Percentiles rank a stretch among this genome's conserved stretches.
These are phyloP conservation scores for Penicillium mononematosum DNA, from an alignment of 495 filamentous ascomycete species.

Conservation along the genomic window DNA sequence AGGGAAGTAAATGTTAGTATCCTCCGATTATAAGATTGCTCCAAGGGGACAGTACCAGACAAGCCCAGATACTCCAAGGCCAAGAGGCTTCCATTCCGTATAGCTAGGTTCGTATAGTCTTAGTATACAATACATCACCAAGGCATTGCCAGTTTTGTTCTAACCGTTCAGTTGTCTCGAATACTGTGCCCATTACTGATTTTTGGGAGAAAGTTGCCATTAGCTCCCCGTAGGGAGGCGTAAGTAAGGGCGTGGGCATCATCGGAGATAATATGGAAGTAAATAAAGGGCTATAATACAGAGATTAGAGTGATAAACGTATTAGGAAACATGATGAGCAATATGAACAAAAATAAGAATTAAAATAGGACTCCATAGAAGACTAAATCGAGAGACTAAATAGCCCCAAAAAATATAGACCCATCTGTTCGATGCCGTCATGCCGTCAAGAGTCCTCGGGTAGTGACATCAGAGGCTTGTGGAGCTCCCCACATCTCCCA, in stretches of 20 bases:
- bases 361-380: no score
- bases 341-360: no score
- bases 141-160: slow-evolving; percentile 14
- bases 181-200: slow-evolving; percentile 95
- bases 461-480: slow-evolving; percentile 12
- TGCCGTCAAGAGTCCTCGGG: no score
- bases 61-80: slow-evolving; percentile 96
- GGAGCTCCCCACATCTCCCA: not conserved
- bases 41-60: slow-evolving; percentile 70
- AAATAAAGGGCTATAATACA: slow-evolving; percentile 7
- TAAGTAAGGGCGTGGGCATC: not conserved
- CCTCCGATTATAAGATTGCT: not conserved
- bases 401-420: not conserved
- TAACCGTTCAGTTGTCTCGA: slow-evolving; percentile 98
- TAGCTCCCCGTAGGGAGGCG: slow-evolving; percentile 15
- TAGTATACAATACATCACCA: slow-evolving; percentile 5
- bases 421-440: not conserved
- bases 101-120: slow-evolving; percentile 57
- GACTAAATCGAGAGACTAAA: no score
- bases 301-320: no score
- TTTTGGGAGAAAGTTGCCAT: slow-evolving; percentile 98
- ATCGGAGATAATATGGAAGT: not conserved
- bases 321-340: no score
- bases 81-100: slow-evolving; percentile 91
- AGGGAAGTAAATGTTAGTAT: slow-evolving; percentile 7